Conservation (phyloP, 257 asterid genomes). For the Hygrophila difformis region DNA sequence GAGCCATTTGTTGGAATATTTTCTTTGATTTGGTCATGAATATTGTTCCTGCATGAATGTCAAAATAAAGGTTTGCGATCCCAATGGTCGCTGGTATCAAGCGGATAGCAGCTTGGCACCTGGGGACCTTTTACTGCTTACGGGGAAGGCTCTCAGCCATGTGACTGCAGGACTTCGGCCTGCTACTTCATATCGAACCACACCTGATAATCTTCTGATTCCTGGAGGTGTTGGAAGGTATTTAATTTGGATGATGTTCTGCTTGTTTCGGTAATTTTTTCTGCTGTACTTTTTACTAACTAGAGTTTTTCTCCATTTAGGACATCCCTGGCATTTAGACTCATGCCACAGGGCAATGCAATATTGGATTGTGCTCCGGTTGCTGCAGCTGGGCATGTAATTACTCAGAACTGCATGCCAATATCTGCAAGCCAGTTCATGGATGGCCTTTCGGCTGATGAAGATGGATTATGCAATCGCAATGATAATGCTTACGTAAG, state of each 20-base stretch:
- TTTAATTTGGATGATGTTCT: conserved; percentile 12
- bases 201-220: conserved; percentile 37
- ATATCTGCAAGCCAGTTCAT: conserved; percentile 87
- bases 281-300: conserved; percentile 16
- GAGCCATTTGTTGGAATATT: conserved; percentile 6
- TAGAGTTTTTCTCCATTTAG: conserved; percentile 43
- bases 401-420: conserved; percentile 81
- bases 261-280: too few species aligned
- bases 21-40: conserved; percentile 18
- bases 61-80: conserved; percentile 97
- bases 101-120: conserved; percentile 72
- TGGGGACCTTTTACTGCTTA: conserved; percentile 75
- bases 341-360: conserved; percentile 94
- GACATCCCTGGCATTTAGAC: conserved; percentile 81
- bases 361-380: conserved; percentile 76
- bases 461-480: conserved; percentile 48
- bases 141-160: conserved; percentile 97
- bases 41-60: too few species aligned
- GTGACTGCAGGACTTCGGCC: conserved; percentile 88
- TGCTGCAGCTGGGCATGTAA: conserved; percentile 88
- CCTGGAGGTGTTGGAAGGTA: conserved; percentile 66
- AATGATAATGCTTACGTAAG: conserved; percentile 64
- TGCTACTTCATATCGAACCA: conserved; percentile 57
- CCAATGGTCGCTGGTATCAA: conserved; percentile 93
- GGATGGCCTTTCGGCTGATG: conserved; percentile 90